Evolutionary conservation across 1,139 yeast species (phyloP), one percentile per base, ranked within the genome.

Genomic region (Debaryomyces psychrophilus): DNA sequence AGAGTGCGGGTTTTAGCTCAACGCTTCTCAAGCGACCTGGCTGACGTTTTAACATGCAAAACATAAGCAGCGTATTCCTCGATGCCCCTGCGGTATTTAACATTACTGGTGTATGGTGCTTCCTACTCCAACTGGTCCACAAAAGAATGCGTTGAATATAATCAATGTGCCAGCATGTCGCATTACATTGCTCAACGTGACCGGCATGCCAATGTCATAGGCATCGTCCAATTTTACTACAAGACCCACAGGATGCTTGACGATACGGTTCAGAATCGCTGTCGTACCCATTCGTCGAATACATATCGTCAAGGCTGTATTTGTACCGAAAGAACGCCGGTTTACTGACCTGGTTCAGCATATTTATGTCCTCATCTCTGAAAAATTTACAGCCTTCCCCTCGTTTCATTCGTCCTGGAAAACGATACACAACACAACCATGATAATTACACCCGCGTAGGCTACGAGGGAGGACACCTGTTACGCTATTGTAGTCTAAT

Each of bases 161-260:
- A 23, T 35, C 22, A 18, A 25, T 25, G 25, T 34, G n/a, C 33
- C 31, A 27, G 11, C 26, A 37, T 26, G 41, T 27, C 41, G 41
- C 41, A 38, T 35, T 35, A 22, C 33, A 38, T 38, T 38, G 41
- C 41, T 38, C 40, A 38, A 38, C 41, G 41, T 38, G 41, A 38
- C 41, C 41, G 25, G 17, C 33, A 29, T 11, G 15, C 14, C 35
- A 26, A 26, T 37, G n/a, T 15, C 22, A 5, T 8, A n/a, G 28
- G 27, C 20, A 20, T 38, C 8, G 41, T 15, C 31, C 17, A 25
- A 15, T 18, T 15, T 23, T 27, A 20, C 8, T 15, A 23, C 7
- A 23, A 7, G 11, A 18, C 9, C 39, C 12, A 36, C 29, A 36
- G 4, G 38, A 12, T 20, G 29, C 20, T 23, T 9, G 27, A 12